Conservation (phyloP, 257 asterid species). For the Fraxinus anomala region DNA sequence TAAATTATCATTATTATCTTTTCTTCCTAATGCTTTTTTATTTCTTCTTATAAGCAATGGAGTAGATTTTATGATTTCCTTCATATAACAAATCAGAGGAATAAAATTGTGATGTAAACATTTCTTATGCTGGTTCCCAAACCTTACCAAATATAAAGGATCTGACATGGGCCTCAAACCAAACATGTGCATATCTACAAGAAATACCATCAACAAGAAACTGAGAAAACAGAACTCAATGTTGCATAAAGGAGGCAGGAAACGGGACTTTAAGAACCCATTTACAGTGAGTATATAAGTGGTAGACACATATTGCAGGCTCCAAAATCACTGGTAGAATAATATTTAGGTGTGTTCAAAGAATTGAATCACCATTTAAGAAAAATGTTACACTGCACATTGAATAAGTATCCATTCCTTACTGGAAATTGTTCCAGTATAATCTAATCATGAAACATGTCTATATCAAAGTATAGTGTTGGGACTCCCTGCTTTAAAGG, state of each 20-base stretch:
- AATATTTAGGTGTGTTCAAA: constrained; percentile 11
- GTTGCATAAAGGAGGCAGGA: constrained; percentile 18
- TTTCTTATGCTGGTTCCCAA: constrained; percentile 29
- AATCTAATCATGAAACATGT: neutral
- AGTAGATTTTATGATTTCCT: neutral
- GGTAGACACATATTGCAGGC: constrained; percentile 4
- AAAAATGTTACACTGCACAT: neutral
- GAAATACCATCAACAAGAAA: constrained; percentile 39
- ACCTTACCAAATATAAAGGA: constrained; percentile 86
- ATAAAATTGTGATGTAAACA: constrained; percentile 9
- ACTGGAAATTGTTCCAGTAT: neutral
- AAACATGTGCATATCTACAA: constrained; percentile 87
- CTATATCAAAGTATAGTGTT: neutral
- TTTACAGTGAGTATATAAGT: constrained; percentile 15
- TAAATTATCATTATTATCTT: neutral
- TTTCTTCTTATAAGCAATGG: neutral
- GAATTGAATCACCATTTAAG: neutral
- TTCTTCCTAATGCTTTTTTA: neutral
- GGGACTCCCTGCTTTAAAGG: neutral
- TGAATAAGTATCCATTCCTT: neutral
- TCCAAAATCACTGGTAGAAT: constrained; percentile 16
- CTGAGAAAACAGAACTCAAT: constrained; percentile 27
- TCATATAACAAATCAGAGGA: neutral
- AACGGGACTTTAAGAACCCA: constrained; percentile 5
- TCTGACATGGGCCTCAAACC: constrained; percentile 85